A percentile compares a stretch with the other conserved stretches of the same genome.
These are phyloP conservation scores for Ophiocordyceps camponoti-saundersi DNA, from an alignment of 2,329 filamentous ascomycete species.

Conservation along the genomic window DNA sequence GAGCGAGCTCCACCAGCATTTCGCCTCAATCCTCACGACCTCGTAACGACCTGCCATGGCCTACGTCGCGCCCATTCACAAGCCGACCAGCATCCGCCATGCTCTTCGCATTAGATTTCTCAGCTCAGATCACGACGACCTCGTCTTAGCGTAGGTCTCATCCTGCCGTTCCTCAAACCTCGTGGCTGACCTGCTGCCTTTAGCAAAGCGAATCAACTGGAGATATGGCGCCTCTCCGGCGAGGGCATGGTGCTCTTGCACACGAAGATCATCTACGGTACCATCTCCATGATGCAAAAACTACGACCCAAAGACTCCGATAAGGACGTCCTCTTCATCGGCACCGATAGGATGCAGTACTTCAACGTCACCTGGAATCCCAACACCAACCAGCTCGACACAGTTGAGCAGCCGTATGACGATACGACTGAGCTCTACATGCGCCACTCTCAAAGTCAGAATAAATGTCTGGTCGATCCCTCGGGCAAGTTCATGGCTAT, in stretches of 20 bases:
- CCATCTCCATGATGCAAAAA: constrained; percentile 69
- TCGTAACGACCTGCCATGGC: constrained; percentile 43
- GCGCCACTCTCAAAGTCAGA: constrained; percentile 67
- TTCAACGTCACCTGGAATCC: constrained; percentile 78
- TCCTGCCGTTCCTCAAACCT: neutral
- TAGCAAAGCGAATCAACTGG: constrained; percentile 71
- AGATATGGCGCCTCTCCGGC: constrained; percentile 57
- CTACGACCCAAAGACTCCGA: constrained; percentile 56
- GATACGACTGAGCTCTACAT: constrained; percentile 42
- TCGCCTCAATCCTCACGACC: neutral
- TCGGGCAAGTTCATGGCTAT: constrained; percentile 44
- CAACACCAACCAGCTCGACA: constrained; percentile 30
- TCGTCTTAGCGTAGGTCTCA: constrained; percentile 65
- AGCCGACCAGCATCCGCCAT: constrained; percentile 79
- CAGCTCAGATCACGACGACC: constrained; percentile 55
- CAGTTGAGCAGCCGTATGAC: constrained; percentile 30
- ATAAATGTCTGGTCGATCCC: constrained; percentile 72
- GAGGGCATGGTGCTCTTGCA: constrained; percentile 48
- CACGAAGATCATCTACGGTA: constrained; percentile 65
- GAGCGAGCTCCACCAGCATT: neutral
- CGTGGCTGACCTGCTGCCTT: constrained; percentile 1
- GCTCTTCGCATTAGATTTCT: constrained; percentile 69
- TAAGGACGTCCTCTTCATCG: constrained; percentile 79
- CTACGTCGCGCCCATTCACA: constrained; percentile 86
- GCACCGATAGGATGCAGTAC: constrained; percentile 78